These are phyloP conservation scores for Cladosporium cucumerinum DNA, from an alignment of 2,329 filamentous ascomycete genomes.

Conservation along the genomic window DNA sequence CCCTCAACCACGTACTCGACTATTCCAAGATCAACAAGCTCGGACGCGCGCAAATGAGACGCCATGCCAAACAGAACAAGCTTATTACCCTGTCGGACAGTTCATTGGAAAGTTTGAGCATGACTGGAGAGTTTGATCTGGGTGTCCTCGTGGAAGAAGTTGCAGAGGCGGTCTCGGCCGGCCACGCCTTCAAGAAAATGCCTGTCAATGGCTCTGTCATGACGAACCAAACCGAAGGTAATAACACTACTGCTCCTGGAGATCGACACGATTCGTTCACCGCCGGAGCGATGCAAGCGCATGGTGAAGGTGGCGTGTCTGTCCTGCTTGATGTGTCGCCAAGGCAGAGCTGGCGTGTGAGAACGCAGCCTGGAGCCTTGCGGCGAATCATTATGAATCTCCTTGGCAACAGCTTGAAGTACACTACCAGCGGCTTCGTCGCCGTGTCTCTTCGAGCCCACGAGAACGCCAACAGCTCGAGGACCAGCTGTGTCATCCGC, in stretches of 20 bases:
- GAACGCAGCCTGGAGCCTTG: conserved; percentile 45
- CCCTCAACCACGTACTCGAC: conserved; percentile 41
- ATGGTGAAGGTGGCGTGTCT: conserved; percentile 31
- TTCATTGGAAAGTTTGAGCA: conserved; percentile 29
- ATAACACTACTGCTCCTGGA: neutral
- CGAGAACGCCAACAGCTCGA: conserved; percentile 21
- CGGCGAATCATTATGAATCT: conserved; percentile 48
- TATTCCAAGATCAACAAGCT: conserved; percentile 45
- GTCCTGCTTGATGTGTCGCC: conserved; percentile 45
- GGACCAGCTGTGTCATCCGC: conserved; percentile 21
- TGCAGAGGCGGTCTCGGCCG: conserved; percentile 53
- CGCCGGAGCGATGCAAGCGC: neutral
- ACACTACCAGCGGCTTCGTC: conserved; percentile 43
- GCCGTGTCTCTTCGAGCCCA: conserved; percentile 35
- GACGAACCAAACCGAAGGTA: conserved; percentile 11
- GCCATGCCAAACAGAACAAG: conserved; percentile 27
- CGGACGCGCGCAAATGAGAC: conserved; percentile 24
- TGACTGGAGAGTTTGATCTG: conserved; percentile 41
- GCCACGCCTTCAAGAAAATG: conserved; percentile 42
- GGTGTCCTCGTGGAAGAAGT: conserved; percentile 51
- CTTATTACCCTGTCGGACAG: conserved; percentile 30
- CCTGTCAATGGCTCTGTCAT: conserved; percentile 18
- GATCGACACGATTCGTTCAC: neutral
- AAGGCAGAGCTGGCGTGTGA: conserved; percentile 42
- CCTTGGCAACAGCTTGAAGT: conserved; percentile 48